Evolutionary conservation across 768 basidiomycete species (phyloP).

Genomic region (Mycena leptocephala): DNA sequence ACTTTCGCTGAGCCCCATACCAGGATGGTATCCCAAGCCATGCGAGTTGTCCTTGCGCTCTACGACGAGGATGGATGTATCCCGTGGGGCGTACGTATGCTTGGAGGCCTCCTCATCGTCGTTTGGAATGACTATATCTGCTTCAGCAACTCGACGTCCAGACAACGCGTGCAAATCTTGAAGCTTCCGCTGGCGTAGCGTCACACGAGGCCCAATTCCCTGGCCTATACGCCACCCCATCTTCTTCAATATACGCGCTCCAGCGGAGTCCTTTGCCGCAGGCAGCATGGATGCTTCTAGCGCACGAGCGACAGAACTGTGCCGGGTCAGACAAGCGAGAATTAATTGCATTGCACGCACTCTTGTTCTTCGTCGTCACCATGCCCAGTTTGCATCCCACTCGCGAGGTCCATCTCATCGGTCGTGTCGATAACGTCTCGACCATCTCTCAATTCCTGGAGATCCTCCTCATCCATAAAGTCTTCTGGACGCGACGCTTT

Average conservation of each 20-base stretch:
- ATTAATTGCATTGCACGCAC: constrained; percentile 55
- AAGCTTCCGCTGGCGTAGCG: constrained; percentile 79
- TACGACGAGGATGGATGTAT: constrained; percentile 76
- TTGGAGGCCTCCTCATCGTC: constrained; percentile 89
- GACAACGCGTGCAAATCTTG: constrained; percentile 73
- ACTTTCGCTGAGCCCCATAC: constrained; percentile 73
- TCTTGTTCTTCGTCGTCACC: constrained; percentile 64
- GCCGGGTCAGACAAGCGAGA: constrained; percentile 16
- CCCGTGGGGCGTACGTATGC: constrained; percentile 89
- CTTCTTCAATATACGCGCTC: constrained; percentile 90
- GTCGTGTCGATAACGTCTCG: constrained; percentile 84
- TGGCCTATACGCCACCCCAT: constrained; percentile 97
- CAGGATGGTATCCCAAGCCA: constrained; percentile 88
- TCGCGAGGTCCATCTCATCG: constrained; percentile 81
- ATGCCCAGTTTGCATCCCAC: constrained; percentile 65
- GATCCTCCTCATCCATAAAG: constrained; percentile 99
- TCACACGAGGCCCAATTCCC: constrained; percentile 93
- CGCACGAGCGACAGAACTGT: constrained; percentile 74
- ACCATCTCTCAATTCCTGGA: constrained; percentile 85
- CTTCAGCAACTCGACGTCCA: constrained; percentile 47
- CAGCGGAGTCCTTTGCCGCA: constrained; percentile 84
- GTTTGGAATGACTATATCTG: constrained; percentile 60
- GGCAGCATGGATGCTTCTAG: constrained; percentile 81
- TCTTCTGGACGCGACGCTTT: constrained; percentile 84
- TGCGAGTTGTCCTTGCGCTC: constrained; percentile 82